Base-by-base conservation (phyloP, 2,329 filamentous ascomycete species). In the Sclerotinia trifoliorum region DNA sequence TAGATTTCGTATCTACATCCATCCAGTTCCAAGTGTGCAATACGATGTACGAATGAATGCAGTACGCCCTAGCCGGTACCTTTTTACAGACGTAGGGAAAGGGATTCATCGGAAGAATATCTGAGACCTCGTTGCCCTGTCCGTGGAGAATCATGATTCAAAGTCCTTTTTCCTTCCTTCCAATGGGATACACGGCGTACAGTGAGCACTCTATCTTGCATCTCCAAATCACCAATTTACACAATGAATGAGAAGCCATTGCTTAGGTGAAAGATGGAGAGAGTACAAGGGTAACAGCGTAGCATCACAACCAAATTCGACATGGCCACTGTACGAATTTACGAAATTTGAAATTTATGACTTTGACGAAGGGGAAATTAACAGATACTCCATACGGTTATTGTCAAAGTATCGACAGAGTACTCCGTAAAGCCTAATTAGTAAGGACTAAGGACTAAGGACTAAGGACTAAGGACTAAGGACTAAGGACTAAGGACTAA, bases 121-220 rank as follows among this genome's bases (percentile, higher is more conserved):
- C 44, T 61, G 57, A 61, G 57, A 48, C 57, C n/a, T 32, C 19
- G 42, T 61, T 32, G 42, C 57, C 24, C 57, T 60, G 52, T 55
- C 19, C 52, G 19, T 10, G 26, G 29, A 15, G 19, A 49, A 61
- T 49, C 44, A 35, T 61, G 19, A 11, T 21, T 32, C 15, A 24
- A 24, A 32, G 11, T 15, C 26, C 44, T 49, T 35, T 32, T 32
- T 35, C 35, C 55, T 19, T 57, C 58, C 44, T 61, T 4, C 48
- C n/a, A 11, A 24, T 49, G 44, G 26, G 54, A 15, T 42, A 15
- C 39, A 15, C 39, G 39, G 39, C 17, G 29, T n/a, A 61, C 58
- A 19, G 39, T 24, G 58, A 61, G 62, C 62, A 65, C 62, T 65
- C 62, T 54, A 65, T 65, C 62, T 65, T 55, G 49, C 42, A 60